These are phyloP conservation scores for Neoboletus subvelutipes DNA, from an alignment of 768 basidiomycete genomes.

Conservation along the genomic window DNA sequence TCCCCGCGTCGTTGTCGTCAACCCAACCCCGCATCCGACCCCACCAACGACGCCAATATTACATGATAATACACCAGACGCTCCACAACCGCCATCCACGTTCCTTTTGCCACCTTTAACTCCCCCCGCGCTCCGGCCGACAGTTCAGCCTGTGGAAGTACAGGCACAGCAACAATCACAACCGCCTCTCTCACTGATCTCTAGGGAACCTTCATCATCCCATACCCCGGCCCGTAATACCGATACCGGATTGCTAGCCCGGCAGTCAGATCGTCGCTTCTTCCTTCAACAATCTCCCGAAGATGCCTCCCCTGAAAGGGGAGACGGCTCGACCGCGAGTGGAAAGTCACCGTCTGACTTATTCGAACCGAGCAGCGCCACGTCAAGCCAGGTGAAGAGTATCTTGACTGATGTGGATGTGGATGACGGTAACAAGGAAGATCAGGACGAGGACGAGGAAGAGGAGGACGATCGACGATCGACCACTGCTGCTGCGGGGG, in stretches of 20 bases:
- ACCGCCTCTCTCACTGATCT: slow-evolving; percentile 12
- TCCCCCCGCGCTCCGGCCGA: slow-evolving; percentile 20
- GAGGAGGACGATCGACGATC: slow-evolving; percentile 26
- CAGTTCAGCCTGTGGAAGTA: background rate
- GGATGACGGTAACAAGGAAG: slow-evolving; percentile 18
- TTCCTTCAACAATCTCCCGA: slow-evolving; percentile 48
- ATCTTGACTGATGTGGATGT: slow-evolving; percentile 21
- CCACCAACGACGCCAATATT: slow-evolving; percentile 68
- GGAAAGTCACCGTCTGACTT: slow-evolving; percentile 35
- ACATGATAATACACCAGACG: slow-evolving; percentile 22
- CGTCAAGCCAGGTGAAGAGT: slow-evolving; percentile 33
- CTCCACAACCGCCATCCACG: slow-evolving; percentile 26
- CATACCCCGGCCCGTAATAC: slow-evolving; percentile 9
- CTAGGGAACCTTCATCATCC: slow-evolving; percentile 2
- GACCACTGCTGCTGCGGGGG: slow-evolving; percentile 10
- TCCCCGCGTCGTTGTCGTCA: slow-evolving; percentile 65
- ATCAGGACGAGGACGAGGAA: slow-evolving; percentile 6
- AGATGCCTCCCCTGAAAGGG: slow-evolving; percentile 37
- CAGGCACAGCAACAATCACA: slow-evolving; percentile 19
- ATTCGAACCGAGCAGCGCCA: slow-evolving; percentile 35
- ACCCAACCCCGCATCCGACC: slow-evolving; percentile 77
- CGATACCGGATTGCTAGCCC: slow-evolving; percentile 31
- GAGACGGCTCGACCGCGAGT: slow-evolving; percentile 30
- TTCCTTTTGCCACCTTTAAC: slow-evolving; percentile 33
- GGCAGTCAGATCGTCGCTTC: slow-evolving; percentile 41